These are phyloP conservation scores for Pythium utonaiense DNA, from an alignment of 352 stramenopile genomes.

Conservation along the genomic window DNA sequence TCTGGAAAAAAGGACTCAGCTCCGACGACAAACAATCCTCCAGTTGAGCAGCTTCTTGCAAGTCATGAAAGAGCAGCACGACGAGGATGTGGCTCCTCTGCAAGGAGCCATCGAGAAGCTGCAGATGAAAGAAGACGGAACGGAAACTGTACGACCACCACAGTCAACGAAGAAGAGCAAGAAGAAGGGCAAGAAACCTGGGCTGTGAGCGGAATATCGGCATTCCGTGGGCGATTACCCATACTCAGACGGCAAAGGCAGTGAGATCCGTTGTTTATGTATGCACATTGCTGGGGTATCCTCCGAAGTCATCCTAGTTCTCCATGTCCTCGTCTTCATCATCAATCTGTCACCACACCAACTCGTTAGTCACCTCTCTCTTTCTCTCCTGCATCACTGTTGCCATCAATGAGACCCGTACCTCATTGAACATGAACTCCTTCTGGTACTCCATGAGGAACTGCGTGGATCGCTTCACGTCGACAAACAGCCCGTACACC, in stretches of 20 bases:
- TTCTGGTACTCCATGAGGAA: slow-evolving; percentile 99
- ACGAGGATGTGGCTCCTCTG: neutral
- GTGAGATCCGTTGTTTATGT: neutral
- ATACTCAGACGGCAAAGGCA: too few species aligned
- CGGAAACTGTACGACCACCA: neutral
- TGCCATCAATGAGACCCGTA: slow-evolving; percentile 25
- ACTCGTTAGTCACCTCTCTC: neutral
- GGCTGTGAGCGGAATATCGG: too few species aligned
- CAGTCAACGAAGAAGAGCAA: slow-evolving; percentile 6
- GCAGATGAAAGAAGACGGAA: neutral
- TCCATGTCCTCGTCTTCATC: slow-evolving; percentile 47
- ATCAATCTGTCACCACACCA: slow-evolving; percentile 23
- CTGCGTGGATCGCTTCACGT: slow-evolving; percentile 98
- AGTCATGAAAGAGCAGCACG: neutral
- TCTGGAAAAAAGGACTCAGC: neutral
- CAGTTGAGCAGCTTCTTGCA: neutral
- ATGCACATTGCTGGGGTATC: neutral
- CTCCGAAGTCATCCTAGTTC: neutral
- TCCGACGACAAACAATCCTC: neutral
- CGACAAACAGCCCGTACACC: slow-evolving; percentile 97
- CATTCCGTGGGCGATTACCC: too few species aligned
- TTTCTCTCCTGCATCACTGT: neutral
- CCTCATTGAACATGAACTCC: slow-evolving; percentile 99
- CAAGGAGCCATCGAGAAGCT: slow-evolving; percentile 2
- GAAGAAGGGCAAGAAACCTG: slow-evolving; percentile 13